Conservation (phyloP, 192 early-diverging fungal genomes). For the Backusella liffmaniae region DNA sequence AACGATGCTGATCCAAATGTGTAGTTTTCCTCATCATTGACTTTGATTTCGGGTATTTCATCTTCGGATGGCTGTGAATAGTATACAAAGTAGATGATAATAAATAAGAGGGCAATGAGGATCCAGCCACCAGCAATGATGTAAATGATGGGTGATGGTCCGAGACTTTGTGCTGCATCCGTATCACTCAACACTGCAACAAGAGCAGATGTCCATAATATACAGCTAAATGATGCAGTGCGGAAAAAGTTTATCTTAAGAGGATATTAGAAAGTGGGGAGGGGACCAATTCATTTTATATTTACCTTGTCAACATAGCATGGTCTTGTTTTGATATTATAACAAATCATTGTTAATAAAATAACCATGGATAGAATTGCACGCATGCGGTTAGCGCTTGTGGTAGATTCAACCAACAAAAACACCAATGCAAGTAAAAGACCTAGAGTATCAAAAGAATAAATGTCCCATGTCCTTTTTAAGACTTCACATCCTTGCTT, state of each 20-base stretch:
- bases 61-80: slow-evolving; percentile 17
- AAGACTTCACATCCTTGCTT: not conserved
- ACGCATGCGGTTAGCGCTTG: slow-evolving; percentile 55
- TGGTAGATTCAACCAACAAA: slow-evolving; percentile 58
- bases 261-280: not conserved
- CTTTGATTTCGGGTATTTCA: not conserved
- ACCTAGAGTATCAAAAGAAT: slow-evolving; percentile 29
- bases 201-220: slow-evolving; percentile 66
- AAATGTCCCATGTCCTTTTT: not conserved
- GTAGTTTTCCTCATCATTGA: not conserved
- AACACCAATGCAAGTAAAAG: slow-evolving; percentile 68
- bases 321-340: slow-evolving; percentile 67
- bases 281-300: not conserved
- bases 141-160: slow-evolving; percentile 40
- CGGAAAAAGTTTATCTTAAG: slow-evolving; percentile 69
- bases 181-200: slow-evolving; percentile 64
- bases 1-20: not conserved
- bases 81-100: slow-evolving; percentile 36
- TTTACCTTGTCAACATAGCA: slow-evolving; percentile 67
- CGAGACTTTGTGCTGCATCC: slow-evolving; percentile 35
- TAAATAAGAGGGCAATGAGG: slow-evolving; percentile 57
- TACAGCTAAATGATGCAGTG: slow-evolving; percentile 62
- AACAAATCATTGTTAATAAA: slow-evolving; percentile 68
- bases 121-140: slow-evolving; percentile 59
- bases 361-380: slow-evolving; percentile 69